Conservation (phyloP, 2,329 filamentous ascomycete genomes). For the Fusarium phyllophilum region DNA sequence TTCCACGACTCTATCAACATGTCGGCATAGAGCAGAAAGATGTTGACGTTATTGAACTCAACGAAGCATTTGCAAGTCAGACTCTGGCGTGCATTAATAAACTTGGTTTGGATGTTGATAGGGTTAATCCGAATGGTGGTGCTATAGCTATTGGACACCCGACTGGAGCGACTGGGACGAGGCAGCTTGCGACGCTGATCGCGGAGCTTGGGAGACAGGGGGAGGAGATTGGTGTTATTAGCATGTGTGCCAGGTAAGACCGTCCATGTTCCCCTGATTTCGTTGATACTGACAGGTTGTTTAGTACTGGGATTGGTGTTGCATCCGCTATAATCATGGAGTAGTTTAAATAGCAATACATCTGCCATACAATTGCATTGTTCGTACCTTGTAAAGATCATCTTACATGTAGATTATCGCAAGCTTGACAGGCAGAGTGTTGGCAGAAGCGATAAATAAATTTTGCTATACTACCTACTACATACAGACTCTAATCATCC, state of each 20-base stretch:
- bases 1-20: slow-evolving; percentile 77
- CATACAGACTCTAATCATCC: neutral
- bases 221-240: slow-evolving; percentile 18
- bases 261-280: accelerated
- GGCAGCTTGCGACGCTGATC: slow-evolving; percentile 14
- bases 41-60: slow-evolving; percentile 88
- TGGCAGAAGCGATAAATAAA: accelerated
- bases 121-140: slow-evolving; percentile 90
- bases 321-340: neutral
- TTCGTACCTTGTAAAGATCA: neutral
- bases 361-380: no score
- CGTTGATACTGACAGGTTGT: accelerated
- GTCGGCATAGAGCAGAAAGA: slow-evolving; percentile 74
- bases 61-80: slow-evolving; percentile 79
- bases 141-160: slow-evolving; percentile 92
- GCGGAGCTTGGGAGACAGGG: neutral
- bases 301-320: neutral
- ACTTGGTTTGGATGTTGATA: slow-evolving; percentile 72
- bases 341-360: neutral
- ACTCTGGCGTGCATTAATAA: slow-evolving; percentile 75
- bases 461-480: neutral
- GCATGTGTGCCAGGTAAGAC: slow-evolving; percentile 27
- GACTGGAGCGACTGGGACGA: slow-evolving; percentile 79
- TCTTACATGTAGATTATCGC: neutral
- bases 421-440: accelerated